phyloP scores from a whole-genome alignment of 1,284 basidiomycete genomes.

The Kwoniella shivajii region DNA sequence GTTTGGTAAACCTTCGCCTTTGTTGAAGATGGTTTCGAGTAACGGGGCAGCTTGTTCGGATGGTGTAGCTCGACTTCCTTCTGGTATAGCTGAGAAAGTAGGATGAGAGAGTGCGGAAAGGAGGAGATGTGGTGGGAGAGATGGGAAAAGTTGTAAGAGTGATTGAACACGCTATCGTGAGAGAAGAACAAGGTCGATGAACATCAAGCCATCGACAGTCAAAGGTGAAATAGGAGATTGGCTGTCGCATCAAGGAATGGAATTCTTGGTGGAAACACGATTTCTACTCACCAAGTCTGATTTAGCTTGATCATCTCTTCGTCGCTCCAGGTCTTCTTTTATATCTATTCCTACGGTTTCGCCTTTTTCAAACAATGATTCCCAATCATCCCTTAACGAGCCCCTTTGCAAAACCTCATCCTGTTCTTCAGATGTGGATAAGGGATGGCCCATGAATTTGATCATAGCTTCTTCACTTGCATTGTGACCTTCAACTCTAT shows the following conservation, averaged over 20 bases:
- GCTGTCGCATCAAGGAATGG: too few relatives aligned
- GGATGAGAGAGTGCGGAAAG: constrained; percentile 49
- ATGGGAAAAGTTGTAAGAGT: constrained; percentile 44
- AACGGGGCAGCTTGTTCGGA: constrained; percentile 45
- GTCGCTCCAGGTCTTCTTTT: constrained; percentile 5
- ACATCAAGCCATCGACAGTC: constrained; percentile 11
- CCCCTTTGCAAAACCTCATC: constrained; percentile 4
- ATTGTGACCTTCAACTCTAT: constrained; percentile 13
- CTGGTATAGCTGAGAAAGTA: constrained; percentile 23
- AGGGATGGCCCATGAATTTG: constrained; percentile 20
- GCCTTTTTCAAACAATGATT: constrained; percentile 3
- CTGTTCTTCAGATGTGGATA: not conserved
- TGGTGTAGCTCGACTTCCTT: constrained; percentile 24
- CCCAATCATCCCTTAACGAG: constrained; percentile 17
- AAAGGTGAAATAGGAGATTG: too few relatives aligned
- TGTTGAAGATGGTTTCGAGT: constrained; percentile 46
- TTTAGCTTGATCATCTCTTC: constrained; percentile 18
- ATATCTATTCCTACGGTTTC: not conserved
- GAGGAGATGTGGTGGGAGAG: constrained; percentile 42
- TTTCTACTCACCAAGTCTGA: constrained; percentile 24
- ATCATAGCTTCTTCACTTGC: constrained; percentile 19
- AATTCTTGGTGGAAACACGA: not conserved
- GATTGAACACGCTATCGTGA: constrained; percentile 30
- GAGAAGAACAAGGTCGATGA: too few relatives aligned
- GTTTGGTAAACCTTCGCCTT: constrained; percentile 36